Base-by-base conservation (phyloP, 2,329 filamentous ascomycete genomes). In the Fusarium gaditjirri region DNA sequence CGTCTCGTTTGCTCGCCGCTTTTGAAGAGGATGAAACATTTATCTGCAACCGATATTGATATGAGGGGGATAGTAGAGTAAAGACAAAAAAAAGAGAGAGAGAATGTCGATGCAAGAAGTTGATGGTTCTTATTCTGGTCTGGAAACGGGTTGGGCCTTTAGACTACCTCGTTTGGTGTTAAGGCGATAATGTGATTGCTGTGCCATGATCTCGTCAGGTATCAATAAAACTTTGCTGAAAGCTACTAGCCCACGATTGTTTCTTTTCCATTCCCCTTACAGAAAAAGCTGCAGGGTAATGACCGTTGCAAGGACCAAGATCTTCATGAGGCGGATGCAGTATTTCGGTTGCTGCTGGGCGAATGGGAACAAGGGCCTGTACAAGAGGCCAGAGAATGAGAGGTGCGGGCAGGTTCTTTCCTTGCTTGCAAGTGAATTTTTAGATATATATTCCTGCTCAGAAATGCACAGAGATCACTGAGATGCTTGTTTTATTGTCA, bases 281-380 rank as follows among this genome's bases (percentile, higher is more conserved):
- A 49, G 54, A 38, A 58, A 50, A 31, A 46, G 39, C 46, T 55
- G 27, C 21, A 69, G 43, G 25, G 19, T 27, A 55, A 56, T 65
- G 64, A 68, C 47, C n/a, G 58, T 38, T 52, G 33, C 44, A 36
- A 62, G 68, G 71, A 65, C 67, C 56, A 25, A 50, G 61, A 75
- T 68, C 53, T 58, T 65, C 29, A n/a, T 39, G 25, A 21, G 47
- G 31, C 44, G 27, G 33, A 65, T 63, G 63, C 58, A 54, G n/a
- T 36, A 61, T 64, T 65, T 72, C 38, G 42, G 19, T 55, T 62
- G 65, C 63, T 57, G 49, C 53, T 56, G 35, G 43, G 55, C 61
- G 58, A 35, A n/a, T 35, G 27, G 42, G 42, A 43, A 61, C 47
- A 39, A 70, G 65, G 47, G 49, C 46, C 23, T 71, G 42, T 52